Evolutionary conservation across 192 early-diverging fungal species (phyloP).

Genomic region (Coemansia sp.): DNA sequence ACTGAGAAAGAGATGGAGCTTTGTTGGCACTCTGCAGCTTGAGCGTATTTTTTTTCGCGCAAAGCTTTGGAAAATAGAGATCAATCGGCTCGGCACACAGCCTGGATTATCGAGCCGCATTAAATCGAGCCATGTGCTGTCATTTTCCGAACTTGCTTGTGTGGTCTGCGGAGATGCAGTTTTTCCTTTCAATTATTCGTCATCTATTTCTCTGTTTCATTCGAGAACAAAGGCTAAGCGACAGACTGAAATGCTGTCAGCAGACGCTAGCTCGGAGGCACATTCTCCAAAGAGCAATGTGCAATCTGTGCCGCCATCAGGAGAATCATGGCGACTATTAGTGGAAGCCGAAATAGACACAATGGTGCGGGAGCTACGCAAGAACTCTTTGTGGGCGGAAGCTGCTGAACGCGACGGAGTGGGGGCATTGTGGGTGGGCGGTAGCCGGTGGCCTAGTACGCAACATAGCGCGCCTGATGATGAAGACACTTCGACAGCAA

Average conservation of each 20-base stretch:
- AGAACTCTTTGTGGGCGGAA: conserved; percentile 49
- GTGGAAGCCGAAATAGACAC: conserved; percentile 53
- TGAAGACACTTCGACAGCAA: background rate
- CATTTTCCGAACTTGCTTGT: background rate
- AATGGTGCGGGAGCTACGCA: conserved; percentile 53
- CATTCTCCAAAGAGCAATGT: background rate
- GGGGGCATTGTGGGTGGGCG: conserved; percentile 54
- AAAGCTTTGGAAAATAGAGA: background rate
- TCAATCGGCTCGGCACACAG: background rate
- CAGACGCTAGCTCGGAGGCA: conserved; percentile 7
- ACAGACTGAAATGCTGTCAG: conserved; percentile 10
- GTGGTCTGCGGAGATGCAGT: too few relatives aligned
- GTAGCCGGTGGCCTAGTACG: conserved; percentile 39
- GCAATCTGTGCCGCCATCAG: conserved; percentile 19
- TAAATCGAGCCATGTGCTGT: background rate
- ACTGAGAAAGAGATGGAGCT: conserved; percentile 34
- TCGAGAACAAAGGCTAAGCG: background rate
- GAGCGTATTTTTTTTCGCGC: background rate
- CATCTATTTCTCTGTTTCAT: background rate
- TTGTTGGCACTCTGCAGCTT: background rate
- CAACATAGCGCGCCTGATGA: conserved; percentile 4
- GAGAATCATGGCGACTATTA: conserved; percentile 48
- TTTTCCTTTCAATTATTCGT: background rate
- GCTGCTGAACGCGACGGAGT: conserved; percentile 43
- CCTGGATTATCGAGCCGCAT: background rate